Evolutionary conservation across 371 early-diverging fungal genomes (phyloP).

Genomic region (Lichtheimia ornata): DNA sequence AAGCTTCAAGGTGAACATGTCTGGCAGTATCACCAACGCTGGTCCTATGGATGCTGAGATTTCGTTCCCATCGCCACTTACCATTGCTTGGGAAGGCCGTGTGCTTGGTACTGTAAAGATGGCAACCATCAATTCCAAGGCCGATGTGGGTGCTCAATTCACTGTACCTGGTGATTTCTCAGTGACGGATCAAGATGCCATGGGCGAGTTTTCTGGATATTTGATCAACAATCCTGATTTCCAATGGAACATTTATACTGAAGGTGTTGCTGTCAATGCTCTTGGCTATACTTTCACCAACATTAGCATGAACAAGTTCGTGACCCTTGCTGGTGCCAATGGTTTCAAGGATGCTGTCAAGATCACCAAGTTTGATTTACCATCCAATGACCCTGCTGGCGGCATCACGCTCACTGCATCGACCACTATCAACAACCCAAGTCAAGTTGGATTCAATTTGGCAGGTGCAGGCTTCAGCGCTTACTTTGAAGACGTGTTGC

Average conservation of each 20-base stretch:
- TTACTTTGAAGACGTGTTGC: constrained; percentile 21
- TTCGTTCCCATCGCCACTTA: constrained; percentile 51
- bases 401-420: constrained; percentile 50
- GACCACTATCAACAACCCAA: constrained; percentile 52
- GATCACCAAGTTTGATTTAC: constrained; percentile 52
- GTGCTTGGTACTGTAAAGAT: constrained; percentile 53
- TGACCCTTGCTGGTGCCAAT: constrained; percentile 47
- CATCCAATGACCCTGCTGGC: constrained; percentile 43
- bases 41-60: constrained; percentile 68
- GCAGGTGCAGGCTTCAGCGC: constrained; percentile 26
- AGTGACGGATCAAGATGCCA: constrained; percentile 39
- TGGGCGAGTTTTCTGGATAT: constrained; percentile 50
- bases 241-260: constrained; percentile 50
- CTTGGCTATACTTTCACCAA: constrained; percentile 50
- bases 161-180: constrained; percentile 45
- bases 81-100: constrained; percentile 53
- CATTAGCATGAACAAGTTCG: constrained; percentile 46
- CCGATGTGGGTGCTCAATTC: constrained; percentile 44
- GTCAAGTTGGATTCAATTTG: constrained; percentile 49
- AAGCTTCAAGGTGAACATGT: constrained; percentile 56
- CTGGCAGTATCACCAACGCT: constrained; percentile 57
- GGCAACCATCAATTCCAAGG: constrained; percentile 35
- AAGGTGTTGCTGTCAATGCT: constrained; percentile 45
- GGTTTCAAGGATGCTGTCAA: constrained; percentile 48
- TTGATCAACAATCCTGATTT: constrained; percentile 56